Percentiles rank a stretch among this genome's conserved stretches.
Evolutionary conservation across 345 rosid genomes (phyloP).

Genomic region (Isatis tinctoria): DNA sequence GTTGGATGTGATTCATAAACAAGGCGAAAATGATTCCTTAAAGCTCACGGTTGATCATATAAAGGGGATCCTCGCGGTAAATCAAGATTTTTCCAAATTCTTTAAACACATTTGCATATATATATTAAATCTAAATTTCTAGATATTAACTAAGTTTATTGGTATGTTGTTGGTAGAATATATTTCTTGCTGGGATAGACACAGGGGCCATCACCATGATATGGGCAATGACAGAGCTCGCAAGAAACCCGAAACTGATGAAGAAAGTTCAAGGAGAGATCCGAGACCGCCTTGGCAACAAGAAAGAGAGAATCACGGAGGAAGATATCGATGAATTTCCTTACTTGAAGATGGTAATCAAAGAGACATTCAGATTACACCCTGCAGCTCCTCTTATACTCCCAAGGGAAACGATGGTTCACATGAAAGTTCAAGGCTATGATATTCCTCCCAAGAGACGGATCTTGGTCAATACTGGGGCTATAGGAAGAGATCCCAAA

Average conservation of each 20-base stretch:
- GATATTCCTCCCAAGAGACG: conserved; percentile 41
- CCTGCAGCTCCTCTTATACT: conserved; percentile 52
- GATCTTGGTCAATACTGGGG: conserved; percentile 36
- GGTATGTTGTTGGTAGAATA: conserved; percentile 1
- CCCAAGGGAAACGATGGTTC: conserved; percentile 55
- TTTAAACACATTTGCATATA: neutral
- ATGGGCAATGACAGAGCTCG: conserved; percentile 45
- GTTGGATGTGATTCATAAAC: conserved; percentile 22
- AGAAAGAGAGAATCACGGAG: conserved; percentile 34
- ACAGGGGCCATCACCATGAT: conserved; percentile 28
- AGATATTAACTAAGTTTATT: neutral
- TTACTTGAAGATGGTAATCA: conserved; percentile 46
- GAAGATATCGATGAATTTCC: conserved; percentile 39
- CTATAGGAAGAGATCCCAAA: conserved; percentile 44
- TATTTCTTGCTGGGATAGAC: conserved; percentile 29
- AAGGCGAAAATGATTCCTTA: conserved; percentile 8
- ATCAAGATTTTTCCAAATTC: neutral
- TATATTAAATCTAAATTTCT: no score
- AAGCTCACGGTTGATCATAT: conserved; percentile 19
- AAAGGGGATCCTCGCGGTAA: conserved; percentile 25
- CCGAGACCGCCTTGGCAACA: conserved; percentile 30
- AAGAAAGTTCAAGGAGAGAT: conserved; percentile 44
- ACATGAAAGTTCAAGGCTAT: conserved; percentile 39
- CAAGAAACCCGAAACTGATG: conserved; percentile 37
- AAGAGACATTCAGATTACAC: conserved; percentile 51